Conservation (phyloP, 2,329 filamentous ascomycete genomes). For the Arthrobotrys pseudoclavata region DNA sequence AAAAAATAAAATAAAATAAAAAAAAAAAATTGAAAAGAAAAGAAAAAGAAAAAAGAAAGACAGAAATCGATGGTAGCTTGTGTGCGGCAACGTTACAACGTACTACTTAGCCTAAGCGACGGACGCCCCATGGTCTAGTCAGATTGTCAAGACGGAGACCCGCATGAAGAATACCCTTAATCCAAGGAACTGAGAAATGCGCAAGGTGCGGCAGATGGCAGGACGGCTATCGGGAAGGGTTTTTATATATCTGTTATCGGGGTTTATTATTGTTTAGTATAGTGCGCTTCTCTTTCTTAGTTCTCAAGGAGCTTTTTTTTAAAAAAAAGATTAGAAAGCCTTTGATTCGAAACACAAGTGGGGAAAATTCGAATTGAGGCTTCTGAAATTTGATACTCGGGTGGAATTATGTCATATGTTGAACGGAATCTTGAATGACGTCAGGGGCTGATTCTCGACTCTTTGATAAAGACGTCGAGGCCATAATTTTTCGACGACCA, state of each 20-base stretch:
- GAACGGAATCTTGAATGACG: conserved; percentile 8
- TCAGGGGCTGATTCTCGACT: not conserved
- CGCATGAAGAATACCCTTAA: conserved; percentile 21
- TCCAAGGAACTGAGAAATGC: conserved; percentile 49
- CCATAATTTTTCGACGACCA: not conserved
- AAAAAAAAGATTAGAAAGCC: not conserved
- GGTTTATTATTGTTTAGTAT: not conserved
- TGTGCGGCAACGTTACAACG: conserved; percentile 48
- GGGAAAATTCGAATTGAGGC: not conserved
- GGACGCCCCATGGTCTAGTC: conserved; percentile 18
- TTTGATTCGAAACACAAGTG: not conserved
- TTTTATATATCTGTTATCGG: conserved; percentile 30
- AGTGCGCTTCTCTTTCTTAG: too few relatives aligned
- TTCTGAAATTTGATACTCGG: not conserved
- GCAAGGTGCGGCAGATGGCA: conserved; percentile 53
- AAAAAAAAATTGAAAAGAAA: not conserved
- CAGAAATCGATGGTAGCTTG: conserved; percentile 13
- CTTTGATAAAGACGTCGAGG: not conserved
- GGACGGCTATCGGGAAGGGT: not conserved
- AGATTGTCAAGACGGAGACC: conserved; percentile 50
- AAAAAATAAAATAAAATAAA: too few relatives aligned
- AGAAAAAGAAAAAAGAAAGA: conserved; percentile 4
- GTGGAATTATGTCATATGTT: conserved; percentile 14
- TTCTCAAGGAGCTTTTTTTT: too few relatives aligned
- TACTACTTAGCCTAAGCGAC: conserved; percentile 46